Base-by-base conservation (phyloP, 1,284 basidiomycete species). In the Ustilago curta region DNA sequence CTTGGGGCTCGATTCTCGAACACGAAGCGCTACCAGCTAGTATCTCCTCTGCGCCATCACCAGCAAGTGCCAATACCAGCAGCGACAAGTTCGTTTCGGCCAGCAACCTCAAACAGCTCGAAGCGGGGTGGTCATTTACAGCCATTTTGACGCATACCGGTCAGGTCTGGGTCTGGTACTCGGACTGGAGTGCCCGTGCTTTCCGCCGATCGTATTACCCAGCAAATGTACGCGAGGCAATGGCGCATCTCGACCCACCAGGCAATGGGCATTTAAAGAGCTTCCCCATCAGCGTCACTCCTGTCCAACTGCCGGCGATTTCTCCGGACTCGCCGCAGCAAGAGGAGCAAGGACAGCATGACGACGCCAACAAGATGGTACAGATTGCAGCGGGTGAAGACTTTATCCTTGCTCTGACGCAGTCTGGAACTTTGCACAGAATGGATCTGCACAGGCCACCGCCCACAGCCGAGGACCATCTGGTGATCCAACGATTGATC, bases 111-210 rank as follows among this genome's bases (percentile, higher is more conserved):
- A 64, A 57, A 14, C 71, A 77, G 52, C 58, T 80, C 29, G 78
- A 80, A 59, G 78, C 78, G 0, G 78, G 78, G 3, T 80, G 78
- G 78, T 62, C 63, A 6, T 80, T 73, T 29, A 60, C 73, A 0
- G 62, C 66, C 1, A 37, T 71, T 8, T 62, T 80, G 8, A 56
- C 66, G 2, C 42, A 66, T 18, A 37, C 43, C 0, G 59, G 59
- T 8, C 44, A 70, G 14, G 32, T 75, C 0, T 65, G 55, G 49
- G 1, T 70, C 2, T 70, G 64, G 67, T 53, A 63, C 40, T 53
- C 54, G 0, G 55, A 68, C 29, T 68, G 64, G 65, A 52, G 25
- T n/a, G 40, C 21, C 18, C 31, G 58, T 29, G 31, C 35, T 0
- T 67, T 62, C 37, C 2, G 12, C 2, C 35, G n/a, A 9, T 8